Evolutionary conservation across 805 yeast species (phyloP), one percentile per base, ranked within the genome.

Genomic region (Wickerhamiella domercqiae): DNA sequence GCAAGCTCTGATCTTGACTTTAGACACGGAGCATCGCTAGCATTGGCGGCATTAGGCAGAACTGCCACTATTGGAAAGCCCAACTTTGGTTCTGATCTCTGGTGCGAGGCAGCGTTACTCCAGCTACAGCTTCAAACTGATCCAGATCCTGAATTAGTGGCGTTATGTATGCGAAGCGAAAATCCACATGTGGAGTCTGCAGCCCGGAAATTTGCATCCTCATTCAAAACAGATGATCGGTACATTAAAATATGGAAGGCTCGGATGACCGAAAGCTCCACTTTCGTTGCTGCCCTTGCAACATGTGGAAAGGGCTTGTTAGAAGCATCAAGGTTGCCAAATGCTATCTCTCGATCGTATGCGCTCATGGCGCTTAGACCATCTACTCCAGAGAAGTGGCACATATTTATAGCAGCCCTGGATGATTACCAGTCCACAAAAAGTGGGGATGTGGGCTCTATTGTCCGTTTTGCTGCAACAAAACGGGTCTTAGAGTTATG

Each of bases 371-470:
- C 32, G 7, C 37, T 39, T 9, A 24, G 15, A 3, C 9, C 20
- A 2, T 11, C 7, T 13, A 14, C 16, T 5, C 9, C 15, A n/a
- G 41, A 17, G 22, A 17, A 18, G 7, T 32, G 18, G 1, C 32
- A 24, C 7, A 16, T 7, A 16, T 26, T 45, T 1, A 32, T 65
- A 1, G 45, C 43, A 1, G 67, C 71, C 24, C 55, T 87, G 11
- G 75, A 77, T 43, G 95, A 86, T 48, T 83, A 84, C 53, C 71
- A 93, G 0, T 59, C 69, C 2, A 79, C 87, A 0, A 71, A 71
- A 20, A 78, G 81, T 50, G 97, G 97, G 7, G 97, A 86, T 58
- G 86, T 84, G n/a, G 97, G 97, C 2, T 71, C 81, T 34, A 68
- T 73, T 47, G 68, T 83, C 1, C 60, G 97, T 34, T 44, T 52